Evolutionary conservation across 2,329 filamentous ascomycete genomes (phyloP).

Genomic region (Penicillium capsulatum): DNA sequence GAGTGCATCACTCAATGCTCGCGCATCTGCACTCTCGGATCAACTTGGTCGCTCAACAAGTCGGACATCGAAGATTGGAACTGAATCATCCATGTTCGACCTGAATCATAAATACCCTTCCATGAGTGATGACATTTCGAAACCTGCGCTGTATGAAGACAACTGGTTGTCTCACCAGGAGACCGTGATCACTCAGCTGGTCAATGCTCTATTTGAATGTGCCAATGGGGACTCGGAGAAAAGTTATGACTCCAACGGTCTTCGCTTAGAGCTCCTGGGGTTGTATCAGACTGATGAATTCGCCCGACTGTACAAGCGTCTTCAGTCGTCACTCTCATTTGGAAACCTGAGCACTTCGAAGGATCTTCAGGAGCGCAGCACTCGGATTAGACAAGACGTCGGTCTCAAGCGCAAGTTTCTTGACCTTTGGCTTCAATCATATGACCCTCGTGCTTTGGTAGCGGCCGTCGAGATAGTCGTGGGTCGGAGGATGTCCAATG

Average conservation of each 20-base stretch:
- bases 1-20: slow-evolving; percentile 7
- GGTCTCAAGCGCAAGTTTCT: slow-evolving; percentile 56
- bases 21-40: slow-evolving; percentile 11
- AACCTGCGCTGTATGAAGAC: slow-evolving; percentile 59
- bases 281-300: slow-evolving; percentile 53
- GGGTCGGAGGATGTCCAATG: slow-evolving; percentile 48
- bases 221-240: slow-evolving; percentile 14
- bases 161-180: slow-evolving; percentile 61
- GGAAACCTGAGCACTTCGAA: slow-evolving; percentile 56
- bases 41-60: slow-evolving; percentile 18
- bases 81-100: slow-evolving; percentile 26
- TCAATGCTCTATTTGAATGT: slow-evolving; percentile 53
- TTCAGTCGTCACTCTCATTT: slow-evolving; percentile 57
- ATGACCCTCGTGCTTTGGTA: slow-evolving; percentile 49
- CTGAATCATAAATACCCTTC: slow-evolving; percentile 47
- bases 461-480: slow-evolving; percentile 56
- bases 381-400: slow-evolving; percentile 53
- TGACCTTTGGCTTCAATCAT: slow-evolving; percentile 56
- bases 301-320: slow-evolving; percentile 51
- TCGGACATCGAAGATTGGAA: slow-evolving; percentile 29
- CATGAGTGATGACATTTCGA: slow-evolving; percentile 51
- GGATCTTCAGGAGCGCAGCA: slow-evolving; percentile 44
- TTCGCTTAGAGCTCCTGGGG: slow-evolving; percentile 49
- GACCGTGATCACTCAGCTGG: slow-evolving; percentile 55
- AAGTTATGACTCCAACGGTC: slow-evolving; percentile 23